Evolutionary conservation across 2,329 filamentous ascomycete species (phyloP).

Genomic region (Biscogniauxia marginata): DNA sequence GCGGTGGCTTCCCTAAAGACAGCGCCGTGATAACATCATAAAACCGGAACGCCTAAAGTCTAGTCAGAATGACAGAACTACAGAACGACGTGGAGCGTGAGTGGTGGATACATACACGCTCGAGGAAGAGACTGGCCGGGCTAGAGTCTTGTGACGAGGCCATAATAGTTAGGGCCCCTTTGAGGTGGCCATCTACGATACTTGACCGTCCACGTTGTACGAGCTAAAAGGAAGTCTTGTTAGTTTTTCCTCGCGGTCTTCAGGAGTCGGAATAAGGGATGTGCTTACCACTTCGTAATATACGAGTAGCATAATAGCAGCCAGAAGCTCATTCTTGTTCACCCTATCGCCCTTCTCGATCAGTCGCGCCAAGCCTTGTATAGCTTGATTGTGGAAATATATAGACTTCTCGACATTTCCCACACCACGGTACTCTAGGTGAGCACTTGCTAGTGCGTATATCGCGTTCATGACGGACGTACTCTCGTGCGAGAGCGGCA

Average conservation of each 20-base stretch:
- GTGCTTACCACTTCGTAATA: slow-evolving; percentile 62
- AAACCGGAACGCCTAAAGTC: slow-evolving; percentile 57
- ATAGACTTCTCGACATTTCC: slow-evolving; percentile 54
- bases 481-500: slow-evolving; percentile 57
- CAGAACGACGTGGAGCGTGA: not conserved
- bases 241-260: too few species aligned
- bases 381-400: slow-evolving; percentile 58
- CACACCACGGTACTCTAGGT: slow-evolving; percentile 67
- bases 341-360: slow-evolving; percentile 52
- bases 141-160: slow-evolving; percentile 45
- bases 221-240: slow-evolving; percentile 41
- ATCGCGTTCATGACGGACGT: slow-evolving; percentile 75
- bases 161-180: slow-evolving; percentile 62
- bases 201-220: slow-evolving; percentile 59
- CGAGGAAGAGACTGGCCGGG: slow-evolving; percentile 56
- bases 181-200: slow-evolving; percentile 60
- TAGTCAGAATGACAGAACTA: slow-evolving; percentile 22
- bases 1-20: slow-evolving; percentile 57
- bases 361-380: slow-evolving; percentile 55
- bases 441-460: slow-evolving; percentile 79
- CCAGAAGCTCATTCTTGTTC: slow-evolving; percentile 57
- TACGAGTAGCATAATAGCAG: slow-evolving; percentile 59
- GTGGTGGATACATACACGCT: slow-evolving; percentile 45
- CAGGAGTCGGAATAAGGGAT: not conserved
- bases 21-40: slow-evolving; percentile 65